phyloP scores from a whole-genome alignment of 179 eudicot genomes.

The Carnegiea gigantea region DNA sequence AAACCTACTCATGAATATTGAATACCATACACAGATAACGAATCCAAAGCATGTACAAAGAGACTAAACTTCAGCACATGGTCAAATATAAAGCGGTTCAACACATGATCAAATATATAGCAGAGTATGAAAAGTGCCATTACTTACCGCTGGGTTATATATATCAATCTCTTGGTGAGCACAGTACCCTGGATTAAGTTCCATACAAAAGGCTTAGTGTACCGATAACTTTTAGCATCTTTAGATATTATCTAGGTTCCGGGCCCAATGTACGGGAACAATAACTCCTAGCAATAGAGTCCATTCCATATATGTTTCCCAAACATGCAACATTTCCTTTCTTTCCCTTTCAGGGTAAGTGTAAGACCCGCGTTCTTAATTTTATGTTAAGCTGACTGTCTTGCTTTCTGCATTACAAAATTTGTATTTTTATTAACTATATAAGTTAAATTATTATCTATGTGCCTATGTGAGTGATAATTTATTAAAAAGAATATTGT shows the following conservation, averaged over 20 bases:
- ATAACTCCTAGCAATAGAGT: not conserved
- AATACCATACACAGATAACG: too few species aligned
- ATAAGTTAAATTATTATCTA: too few species aligned
- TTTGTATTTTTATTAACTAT: too few species aligned
- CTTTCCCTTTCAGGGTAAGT: too few species aligned
- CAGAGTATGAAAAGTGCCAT: not conserved
- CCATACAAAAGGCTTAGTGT: slow-evolving; percentile 8
- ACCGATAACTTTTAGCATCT: not conserved
- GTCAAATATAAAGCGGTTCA: not conserved
- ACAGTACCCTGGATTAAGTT: slow-evolving; percentile 59
- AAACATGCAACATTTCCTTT: not conserved
- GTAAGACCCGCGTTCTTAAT: too few species aligned
- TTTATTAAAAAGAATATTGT: too few species aligned
- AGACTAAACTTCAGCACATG: not conserved
- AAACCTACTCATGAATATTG: too few species aligned
- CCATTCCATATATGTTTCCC: not conserved
- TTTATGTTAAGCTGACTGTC: too few species aligned
- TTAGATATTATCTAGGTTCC: not conserved
- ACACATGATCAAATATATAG: not conserved
- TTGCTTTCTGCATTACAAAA: too few species aligned
- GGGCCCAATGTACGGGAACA: not conserved
- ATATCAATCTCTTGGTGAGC: slow-evolving; percentile 97
- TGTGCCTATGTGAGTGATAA: too few species aligned
- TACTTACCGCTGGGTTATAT: slow-evolving; percentile 82
- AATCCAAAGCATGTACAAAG: not conserved